These are phyloP conservation scores for Calonectria fujianensis DNA, from an alignment of 2,329 filamentous ascomycete species.

Conservation along the genomic window DNA sequence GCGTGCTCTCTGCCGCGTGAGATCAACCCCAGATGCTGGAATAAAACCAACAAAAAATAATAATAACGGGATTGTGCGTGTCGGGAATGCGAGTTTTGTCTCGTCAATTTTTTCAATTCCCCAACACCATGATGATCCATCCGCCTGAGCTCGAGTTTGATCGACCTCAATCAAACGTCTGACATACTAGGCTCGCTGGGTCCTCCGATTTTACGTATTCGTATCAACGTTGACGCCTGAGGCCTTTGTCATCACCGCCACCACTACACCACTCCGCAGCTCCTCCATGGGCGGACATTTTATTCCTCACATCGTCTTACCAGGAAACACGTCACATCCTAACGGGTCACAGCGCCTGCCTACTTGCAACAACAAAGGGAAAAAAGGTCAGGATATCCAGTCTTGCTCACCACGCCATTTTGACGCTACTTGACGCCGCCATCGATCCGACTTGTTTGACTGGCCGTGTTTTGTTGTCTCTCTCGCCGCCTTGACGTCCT, in stretches of 20 bases:
- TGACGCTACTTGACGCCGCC: conserved; percentile 11
- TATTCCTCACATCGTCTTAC: not conserved
- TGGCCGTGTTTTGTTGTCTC: not conserved
- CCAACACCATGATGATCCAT: too few relatives aligned
- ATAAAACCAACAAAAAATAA: not conserved
- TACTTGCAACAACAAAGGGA: not conserved
- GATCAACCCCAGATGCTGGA: not conserved
- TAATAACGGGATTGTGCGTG: not conserved
- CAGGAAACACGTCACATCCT: not conserved
- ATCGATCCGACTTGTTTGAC: not conserved
- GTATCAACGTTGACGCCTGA: conserved; percentile 8
- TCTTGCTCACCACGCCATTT: not conserved
- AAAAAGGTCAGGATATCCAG: not conserved
- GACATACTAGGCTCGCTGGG: conserved; percentile 8
- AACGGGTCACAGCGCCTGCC: not conserved
- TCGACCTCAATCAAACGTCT: conserved; percentile 10
- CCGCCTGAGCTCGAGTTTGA: not conserved
- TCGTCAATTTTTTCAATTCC: not conserved
- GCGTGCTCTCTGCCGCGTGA: not conserved
- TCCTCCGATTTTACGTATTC: conserved; percentile 2
- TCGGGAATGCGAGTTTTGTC: not conserved
- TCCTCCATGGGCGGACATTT: not conserved
- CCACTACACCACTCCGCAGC: conserved; percentile 2
- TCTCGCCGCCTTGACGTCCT: not conserved
- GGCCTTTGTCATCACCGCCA: not conserved